Evolutionary conservation across 2,329 filamentous ascomycete genomes (phyloP).

Genomic region (Fusarium lyarnte): DNA sequence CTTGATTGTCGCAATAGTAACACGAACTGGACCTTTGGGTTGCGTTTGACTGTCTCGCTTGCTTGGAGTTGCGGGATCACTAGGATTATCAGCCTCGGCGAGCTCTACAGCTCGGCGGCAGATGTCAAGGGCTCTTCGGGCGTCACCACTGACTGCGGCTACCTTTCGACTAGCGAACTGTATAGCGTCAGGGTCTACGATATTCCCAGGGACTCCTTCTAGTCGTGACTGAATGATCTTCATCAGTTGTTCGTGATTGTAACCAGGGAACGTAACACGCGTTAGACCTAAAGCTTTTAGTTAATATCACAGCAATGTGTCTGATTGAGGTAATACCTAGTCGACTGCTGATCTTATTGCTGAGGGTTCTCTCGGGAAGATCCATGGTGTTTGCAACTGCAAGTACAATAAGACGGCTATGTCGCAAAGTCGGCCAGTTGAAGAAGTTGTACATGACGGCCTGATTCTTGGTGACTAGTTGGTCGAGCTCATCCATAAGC

Average conservation of each 20-base stretch:
- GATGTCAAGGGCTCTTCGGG: conserved; percentile 90
- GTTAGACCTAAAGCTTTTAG: conserved; percentile 69
- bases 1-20: conserved; percentile 94
- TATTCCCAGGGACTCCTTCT: conserved; percentile 84
- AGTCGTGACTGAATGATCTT: conserved; percentile 96
- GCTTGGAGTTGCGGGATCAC: conserved; percentile 69
- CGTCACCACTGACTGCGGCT: conserved; percentile 94
- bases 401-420: conserved; percentile 93
- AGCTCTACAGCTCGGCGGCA: conserved; percentile 95
- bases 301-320: not conserved
- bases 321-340: conserved; percentile 58
- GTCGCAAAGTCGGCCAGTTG: conserved; percentile 94
- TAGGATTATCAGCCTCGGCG: conserved; percentile 75
- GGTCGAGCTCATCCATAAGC: conserved; percentile 97
- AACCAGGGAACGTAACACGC: conserved; percentile 95
- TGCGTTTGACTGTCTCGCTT: conserved; percentile 54
- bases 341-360: conserved; percentile 97
- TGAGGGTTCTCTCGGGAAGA: conserved; percentile 91
- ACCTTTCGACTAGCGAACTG: conserved; percentile 98
- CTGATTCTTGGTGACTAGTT: conserved; percentile 97
- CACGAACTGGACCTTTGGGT: conserved; percentile 58
- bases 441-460: conserved; percentile 99
- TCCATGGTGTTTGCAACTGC: conserved; percentile 99
- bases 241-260: conserved; percentile 97
- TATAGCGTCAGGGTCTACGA: conserved; percentile 92